Conservation (phyloP, 2,329 filamentous ascomycete species). For the Tolypocladium sp. region DNA sequence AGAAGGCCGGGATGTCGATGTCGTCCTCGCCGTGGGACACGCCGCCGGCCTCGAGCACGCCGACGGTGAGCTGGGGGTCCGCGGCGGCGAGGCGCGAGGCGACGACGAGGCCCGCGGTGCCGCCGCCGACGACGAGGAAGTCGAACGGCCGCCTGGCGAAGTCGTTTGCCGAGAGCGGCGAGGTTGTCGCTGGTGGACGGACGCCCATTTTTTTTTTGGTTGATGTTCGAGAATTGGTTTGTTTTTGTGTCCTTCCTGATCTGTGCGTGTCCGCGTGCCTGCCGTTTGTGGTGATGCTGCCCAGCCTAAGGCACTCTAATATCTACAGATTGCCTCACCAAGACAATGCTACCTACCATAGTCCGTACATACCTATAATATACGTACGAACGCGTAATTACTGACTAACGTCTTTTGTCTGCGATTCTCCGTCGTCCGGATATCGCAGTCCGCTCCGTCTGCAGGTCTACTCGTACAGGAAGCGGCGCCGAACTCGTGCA, state of each 20-base stretch:
- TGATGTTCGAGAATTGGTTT: no score
- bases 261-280: background rate
- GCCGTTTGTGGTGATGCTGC: background rate
- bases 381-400: no score
- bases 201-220: background rate
- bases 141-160: constrained; percentile 17
- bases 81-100: constrained; percentile 38
- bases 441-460: background rate
- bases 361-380: no score
- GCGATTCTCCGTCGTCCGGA: background rate
- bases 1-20: constrained; percentile 30
- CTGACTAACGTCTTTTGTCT: background rate
- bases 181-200: background rate
- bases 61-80: constrained; percentile 14
- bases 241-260: background rate
- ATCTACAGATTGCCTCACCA: background rate
- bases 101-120: constrained; percentile 43
- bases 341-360: background rate
- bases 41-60: constrained; percentile 21
- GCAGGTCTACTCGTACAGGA: background rate
- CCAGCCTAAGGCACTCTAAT: background rate
- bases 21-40: constrained; percentile 16
- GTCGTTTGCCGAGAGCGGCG: constrained; percentile 6
- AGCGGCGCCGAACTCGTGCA: background rate
- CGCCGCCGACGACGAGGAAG: constrained; percentile 41